Base-by-base conservation (phyloP, 164 flowering plant species). In the Warburgia ugandensis region DNA sequence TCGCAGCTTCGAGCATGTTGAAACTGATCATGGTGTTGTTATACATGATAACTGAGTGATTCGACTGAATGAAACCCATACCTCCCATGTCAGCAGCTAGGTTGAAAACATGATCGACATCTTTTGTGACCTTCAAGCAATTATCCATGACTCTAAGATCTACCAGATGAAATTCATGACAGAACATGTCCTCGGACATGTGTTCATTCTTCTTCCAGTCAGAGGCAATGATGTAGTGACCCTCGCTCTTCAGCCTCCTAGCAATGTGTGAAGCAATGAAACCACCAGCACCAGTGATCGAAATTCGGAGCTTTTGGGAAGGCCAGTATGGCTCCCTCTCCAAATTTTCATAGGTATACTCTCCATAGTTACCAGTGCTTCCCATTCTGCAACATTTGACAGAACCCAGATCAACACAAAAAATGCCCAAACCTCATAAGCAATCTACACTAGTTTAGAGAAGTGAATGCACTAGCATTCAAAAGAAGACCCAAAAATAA, bases 81-180 rank as follows among this genome's bases (percentile, higher is more conserved):
- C 99, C 99, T 56, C 99, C 99, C 99, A 92, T 92, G 68, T 92
- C 99, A 59, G 99, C 99, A 52, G 97, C 99, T n/a, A 92, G 84
- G 73, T 92, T 92, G 56, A 92, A 92, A 5, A 92, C 96, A 68
- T 92, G 99, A 51, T 92, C 94, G 26, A 84, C 96, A 2, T 68
- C 81, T 29, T 75, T 56, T 6, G 97, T 88, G 43, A 92, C 95
- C 69, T 80, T 88, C 69, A 88, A 56, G 62, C 99, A 92, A 55
- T 92, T 92, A 14, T 92, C 95, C 99, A 92, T 92, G 45, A 88
- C 96, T 70, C 99, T 76, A 1, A 88, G 89, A 64, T 92, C 99
- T 29, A 75, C 95, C 36, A 92, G 91, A 61, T 92, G 97, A 65
- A 92, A 92, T 47, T 92, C 99, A 67, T 88, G 68, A 58, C 99